Evolutionary conservation across 139 green algal genomes (phyloP).

Genomic region (Monoraphidium neglectum): DNA sequence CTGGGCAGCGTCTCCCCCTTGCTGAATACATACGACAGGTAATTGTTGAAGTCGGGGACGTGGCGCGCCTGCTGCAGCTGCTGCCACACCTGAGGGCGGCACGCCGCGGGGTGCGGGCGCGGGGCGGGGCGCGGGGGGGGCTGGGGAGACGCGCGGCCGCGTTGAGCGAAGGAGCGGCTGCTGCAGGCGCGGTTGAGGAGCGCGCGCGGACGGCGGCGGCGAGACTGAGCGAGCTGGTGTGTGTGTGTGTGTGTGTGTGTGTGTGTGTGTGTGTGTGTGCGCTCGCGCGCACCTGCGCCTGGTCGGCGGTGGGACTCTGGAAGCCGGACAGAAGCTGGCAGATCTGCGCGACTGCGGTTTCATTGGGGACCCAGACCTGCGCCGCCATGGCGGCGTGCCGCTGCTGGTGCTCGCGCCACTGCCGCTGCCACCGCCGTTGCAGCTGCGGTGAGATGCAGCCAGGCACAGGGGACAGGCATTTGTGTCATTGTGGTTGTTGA

Average conservation of each 20-base stretch:
- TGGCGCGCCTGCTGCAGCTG: conserved; percentile 78
- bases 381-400: background rate
- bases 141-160: background rate
- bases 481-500: too few relatives aligned
- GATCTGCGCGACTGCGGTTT: conserved; percentile 76
- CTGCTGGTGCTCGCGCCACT: too few relatives aligned
- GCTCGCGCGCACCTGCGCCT: conserved; percentile 59
- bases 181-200: background rate
- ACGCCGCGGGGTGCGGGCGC: background rate
- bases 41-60: conserved; percentile 95
- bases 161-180: background rate
- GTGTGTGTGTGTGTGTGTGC: background rate
- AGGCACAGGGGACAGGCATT: too few relatives aligned
- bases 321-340: conserved; percentile 75
- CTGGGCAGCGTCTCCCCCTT: conserved; percentile 63
- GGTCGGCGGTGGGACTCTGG: conserved; percentile 82
- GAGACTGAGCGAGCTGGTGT: background rate
- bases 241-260: background rate
- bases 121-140: background rate
- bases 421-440: too few relatives aligned
- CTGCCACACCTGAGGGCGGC: conserved; percentile 82
- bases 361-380: conserved; percentile 66
- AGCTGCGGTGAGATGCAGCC: too few relatives aligned
- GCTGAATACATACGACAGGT: conserved; percentile 90
- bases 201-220: background rate